Conservation (phyloP, 2,329 filamentous ascomycete species). For the Aspergillus ochraceus region DNA sequence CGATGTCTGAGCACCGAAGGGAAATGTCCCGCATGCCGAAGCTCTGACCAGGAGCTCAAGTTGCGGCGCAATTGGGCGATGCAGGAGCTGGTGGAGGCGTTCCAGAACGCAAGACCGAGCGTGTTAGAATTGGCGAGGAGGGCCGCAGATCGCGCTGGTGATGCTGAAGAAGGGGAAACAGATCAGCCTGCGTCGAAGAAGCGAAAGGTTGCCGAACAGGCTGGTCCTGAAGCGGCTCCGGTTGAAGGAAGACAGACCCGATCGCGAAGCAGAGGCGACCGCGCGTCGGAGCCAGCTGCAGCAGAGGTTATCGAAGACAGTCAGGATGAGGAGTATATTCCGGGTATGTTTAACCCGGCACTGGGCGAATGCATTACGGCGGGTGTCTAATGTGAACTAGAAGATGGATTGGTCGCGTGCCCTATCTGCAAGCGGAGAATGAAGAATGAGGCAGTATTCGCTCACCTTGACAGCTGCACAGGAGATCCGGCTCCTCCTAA, state of each 20-base stretch:
- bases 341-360: constrained; percentile 26
- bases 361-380: background rate
- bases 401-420: constrained; percentile 78
- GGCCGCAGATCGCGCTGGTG: constrained; percentile 53
- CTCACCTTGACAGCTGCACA: constrained; percentile 73
- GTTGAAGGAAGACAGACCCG: constrained; percentile 35
- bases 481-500: constrained; percentile 22
- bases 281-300: constrained; percentile 10
- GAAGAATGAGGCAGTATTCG: constrained; percentile 74
- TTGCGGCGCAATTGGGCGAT: constrained; percentile 81
- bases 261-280: constrained; percentile 29
- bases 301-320: constrained; percentile 41
- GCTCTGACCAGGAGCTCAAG: constrained; percentile 77
- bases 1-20: constrained; percentile 78
- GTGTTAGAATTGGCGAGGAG: constrained; percentile 65
- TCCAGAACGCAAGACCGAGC: constrained; percentile 63
- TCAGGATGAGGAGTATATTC: constrained; percentile 41
- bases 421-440: constrained; percentile 79
- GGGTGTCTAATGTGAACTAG: constrained; percentile 36
- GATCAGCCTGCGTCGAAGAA: constrained; percentile 34
- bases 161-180: constrained; percentile 41
- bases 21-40: constrained; percentile 82
- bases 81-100: constrained; percentile 80
- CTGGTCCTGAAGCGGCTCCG: constrained; percentile 30
- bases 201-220: constrained; percentile 36